Evolutionary conservation across 202 grass and related monocot genomes (phyloP).

Genomic region (Setaria italica): DNA sequence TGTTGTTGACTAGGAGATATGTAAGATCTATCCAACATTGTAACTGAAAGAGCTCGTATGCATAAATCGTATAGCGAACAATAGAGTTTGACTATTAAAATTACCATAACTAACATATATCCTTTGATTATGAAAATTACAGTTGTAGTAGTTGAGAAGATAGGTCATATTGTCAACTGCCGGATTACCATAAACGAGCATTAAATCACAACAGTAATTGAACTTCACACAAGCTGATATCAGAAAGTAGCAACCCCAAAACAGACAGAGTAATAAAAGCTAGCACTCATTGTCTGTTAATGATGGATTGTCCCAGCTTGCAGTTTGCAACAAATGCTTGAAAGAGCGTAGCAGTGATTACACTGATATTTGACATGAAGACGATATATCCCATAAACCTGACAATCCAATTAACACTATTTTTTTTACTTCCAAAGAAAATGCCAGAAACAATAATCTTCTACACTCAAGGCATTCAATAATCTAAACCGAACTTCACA

Average conservation of each 20-base stretch:
- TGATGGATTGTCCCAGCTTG: background rate
- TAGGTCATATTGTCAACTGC: background rate
- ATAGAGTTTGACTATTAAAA: background rate
- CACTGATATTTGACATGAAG: background rate
- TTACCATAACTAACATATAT: background rate
- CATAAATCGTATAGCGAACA: background rate
- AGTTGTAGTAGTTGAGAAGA: background rate
- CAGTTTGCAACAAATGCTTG: background rate
- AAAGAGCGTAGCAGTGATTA: background rate
- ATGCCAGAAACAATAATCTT: background rate
- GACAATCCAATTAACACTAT: background rate
- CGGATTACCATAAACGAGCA: background rate
- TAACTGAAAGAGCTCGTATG: background rate
- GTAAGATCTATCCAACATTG: background rate
- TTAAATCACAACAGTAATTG: background rate
- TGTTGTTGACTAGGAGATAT: background rate
- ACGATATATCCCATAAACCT: background rate
- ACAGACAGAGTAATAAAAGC: background rate
- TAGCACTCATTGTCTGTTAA: background rate
- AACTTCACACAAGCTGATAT: slow-evolving; percentile 1
- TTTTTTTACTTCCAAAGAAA: background rate
- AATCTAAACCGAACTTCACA: slow-evolving; percentile 2
- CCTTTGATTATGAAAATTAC: slow-evolving; percentile 4
- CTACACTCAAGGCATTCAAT: background rate
- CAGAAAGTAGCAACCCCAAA: background rate